A percentile compares a stretch with the other conserved stretches of the same genome.
These are phyloP conservation scores for Durusdinium trenchii DNA, from an alignment of 73 alveolate species.

Conservation along the genomic window DNA sequence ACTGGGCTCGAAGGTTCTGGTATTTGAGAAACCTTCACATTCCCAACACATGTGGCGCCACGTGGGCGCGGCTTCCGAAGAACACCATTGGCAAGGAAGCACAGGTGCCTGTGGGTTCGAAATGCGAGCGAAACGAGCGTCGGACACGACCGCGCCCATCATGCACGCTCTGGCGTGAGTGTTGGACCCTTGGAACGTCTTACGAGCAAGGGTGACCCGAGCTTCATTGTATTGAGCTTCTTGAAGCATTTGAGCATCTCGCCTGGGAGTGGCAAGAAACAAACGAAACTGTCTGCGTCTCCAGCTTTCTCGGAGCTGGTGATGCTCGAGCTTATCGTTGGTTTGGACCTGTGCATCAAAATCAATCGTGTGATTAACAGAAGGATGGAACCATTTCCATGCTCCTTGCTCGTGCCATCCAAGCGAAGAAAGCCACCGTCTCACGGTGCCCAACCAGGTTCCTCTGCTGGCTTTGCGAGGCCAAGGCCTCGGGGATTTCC, in stretches of 20 bases:
- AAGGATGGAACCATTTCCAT: neutral
- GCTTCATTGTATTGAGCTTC: neutral
- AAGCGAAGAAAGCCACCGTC: neutral
- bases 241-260: neutral
- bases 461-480: neutral
- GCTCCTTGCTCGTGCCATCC: conserved; percentile 13
- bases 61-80: neutral
- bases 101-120: neutral
- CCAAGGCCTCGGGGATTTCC: conserved; percentile 7
- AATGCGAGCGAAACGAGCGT: neutral
- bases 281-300: neutral
- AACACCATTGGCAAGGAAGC: neutral
- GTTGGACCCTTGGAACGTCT: neutral
- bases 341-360: too few species aligned
- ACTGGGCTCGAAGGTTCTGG: neutral
- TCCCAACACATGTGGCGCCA: neutral
- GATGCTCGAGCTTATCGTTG: neutral
- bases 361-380: neutral
- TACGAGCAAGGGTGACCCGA: neutral
- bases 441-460: conserved; percentile 38
- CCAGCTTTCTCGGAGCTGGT: neutral
- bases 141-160: conserved; percentile 25
- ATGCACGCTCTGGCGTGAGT: neutral
- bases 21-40: neutral
- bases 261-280: neutral